Evolutionary conservation across 257 asterid genomes (phyloP).

Genomic region (Solanum peruvianum): DNA sequence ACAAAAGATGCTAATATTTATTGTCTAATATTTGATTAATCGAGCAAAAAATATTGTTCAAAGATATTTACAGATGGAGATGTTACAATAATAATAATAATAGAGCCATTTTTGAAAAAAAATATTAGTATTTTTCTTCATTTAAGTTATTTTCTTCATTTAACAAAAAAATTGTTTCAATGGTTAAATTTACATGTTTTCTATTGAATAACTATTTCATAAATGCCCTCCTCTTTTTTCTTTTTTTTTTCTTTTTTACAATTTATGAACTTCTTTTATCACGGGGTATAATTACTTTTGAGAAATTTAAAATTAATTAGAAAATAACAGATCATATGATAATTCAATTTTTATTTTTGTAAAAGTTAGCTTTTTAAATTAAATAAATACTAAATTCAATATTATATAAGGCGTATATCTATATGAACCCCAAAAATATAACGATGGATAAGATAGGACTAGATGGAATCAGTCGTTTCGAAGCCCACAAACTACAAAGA

Average conservation of each 20-base stretch:
- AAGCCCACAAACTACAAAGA: neutral
- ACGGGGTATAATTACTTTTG: neutral
- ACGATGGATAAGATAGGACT: too few relatives aligned
- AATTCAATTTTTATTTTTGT: too few relatives aligned
- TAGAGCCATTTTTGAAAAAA: too few relatives aligned
- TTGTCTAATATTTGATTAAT: neutral
- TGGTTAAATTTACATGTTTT: neutral
- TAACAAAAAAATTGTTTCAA: neutral
- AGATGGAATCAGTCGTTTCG: neutral
- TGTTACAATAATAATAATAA: neutral
- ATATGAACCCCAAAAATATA: too few relatives aligned
- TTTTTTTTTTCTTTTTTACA: neutral
- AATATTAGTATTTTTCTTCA: too few relatives aligned
- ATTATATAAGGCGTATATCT: neutral
- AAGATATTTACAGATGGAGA: neutral
- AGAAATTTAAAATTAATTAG: neutral
- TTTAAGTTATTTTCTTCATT: too few relatives aligned
- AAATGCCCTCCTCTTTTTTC: neutral
- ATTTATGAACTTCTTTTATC: neutral
- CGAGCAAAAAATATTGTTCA: too few relatives aligned
- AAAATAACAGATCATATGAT: neutral
- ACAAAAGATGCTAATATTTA: too few relatives aligned
- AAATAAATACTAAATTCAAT: too few relatives aligned
- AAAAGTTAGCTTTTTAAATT: too few relatives aligned
- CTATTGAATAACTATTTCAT: neutral